phyloP scores from a whole-genome alignment of 2,329 filamentous ascomycete genomes.

The Pestalotiopsis sp. region DNA sequence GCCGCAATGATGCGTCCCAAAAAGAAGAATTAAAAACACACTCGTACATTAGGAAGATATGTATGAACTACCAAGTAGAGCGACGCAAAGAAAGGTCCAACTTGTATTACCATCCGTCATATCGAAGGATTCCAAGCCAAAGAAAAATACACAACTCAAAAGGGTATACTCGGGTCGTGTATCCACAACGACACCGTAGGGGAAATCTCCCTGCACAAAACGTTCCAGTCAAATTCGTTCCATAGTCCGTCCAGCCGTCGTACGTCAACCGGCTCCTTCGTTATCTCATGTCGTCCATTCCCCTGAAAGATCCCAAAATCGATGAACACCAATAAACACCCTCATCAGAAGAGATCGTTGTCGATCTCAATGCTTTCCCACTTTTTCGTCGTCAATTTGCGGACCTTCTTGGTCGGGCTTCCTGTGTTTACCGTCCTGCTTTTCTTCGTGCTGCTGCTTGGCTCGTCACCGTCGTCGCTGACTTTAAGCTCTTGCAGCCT shows the following conservation, averaged over 20 bases:
- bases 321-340: neutral
- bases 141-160: slow-evolving; percentile 3
- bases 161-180: slow-evolving; percentile 10
- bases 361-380: slow-evolving; percentile 47
- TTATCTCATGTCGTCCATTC: neutral
- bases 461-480: slow-evolving; percentile 25
- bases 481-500: slow-evolving; percentile 56
- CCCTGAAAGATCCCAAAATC: neutral
- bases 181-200: neutral
- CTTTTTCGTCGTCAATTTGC: slow-evolving; percentile 49
- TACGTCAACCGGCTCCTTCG: neutral
- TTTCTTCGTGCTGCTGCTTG: slow-evolving; percentile 4
- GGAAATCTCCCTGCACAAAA: neutral
- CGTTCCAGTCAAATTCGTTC: neutral
- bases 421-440: slow-evolving; percentile 34
- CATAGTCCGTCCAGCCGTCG: neutral
- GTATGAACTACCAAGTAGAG: neutral
- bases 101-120: neutral
- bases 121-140: neutral
- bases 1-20: neutral
- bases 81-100: neutral
- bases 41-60: neutral
- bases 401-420: slow-evolving; percentile 55
- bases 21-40: neutral
- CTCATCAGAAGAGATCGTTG: slow-evolving; percentile 41